A percentile compares a stretch with the other conserved stretches of the same genome.
These are phyloP conservation scores for Artemisia annua DNA, from an alignment of 129 eudicot species.

Conservation along the genomic window DNA sequence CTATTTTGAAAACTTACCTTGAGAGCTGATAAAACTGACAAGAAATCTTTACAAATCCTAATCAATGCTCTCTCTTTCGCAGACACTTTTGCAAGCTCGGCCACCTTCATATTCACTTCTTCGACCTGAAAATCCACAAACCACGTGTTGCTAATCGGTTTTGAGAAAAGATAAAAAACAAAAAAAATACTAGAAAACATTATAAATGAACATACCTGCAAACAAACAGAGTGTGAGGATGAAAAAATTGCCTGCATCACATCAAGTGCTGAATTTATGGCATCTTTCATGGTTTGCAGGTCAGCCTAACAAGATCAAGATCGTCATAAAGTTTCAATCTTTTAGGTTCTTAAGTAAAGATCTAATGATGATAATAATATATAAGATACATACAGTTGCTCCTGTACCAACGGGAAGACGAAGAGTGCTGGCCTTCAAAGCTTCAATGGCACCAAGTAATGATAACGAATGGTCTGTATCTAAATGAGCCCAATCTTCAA, in stretches of 20 bases:
- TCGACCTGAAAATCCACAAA: conserved; percentile 56
- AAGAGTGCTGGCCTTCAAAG: conserved; percentile 97
- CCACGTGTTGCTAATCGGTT: neutral
- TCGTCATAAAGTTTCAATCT: neutral
- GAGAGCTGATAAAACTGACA: conserved; percentile 68
- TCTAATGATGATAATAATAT: conserved; percentile 6
- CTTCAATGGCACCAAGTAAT: conserved; percentile 88
- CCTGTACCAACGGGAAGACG: conserved; percentile 85
- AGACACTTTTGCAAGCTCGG: conserved; percentile 65
- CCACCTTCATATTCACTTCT: conserved; percentile 59
- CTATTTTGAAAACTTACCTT: conserved; percentile 44
- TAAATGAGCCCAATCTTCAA: conserved; percentile 84
- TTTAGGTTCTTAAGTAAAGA: conserved; percentile 2
- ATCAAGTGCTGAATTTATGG: conserved; percentile 74
- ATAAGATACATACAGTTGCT: conserved; percentile 64
- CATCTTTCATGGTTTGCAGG: conserved; percentile 78
- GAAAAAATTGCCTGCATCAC: conserved; percentile 80
- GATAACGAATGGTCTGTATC: conserved; percentile 77
- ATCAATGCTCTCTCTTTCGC: conserved; percentile 66
- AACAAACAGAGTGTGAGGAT: conserved; percentile 53
- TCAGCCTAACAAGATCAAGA: conserved; percentile 55
- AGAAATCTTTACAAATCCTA: conserved; percentile 64
- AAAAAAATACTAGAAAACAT: neutral
- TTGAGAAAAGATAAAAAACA: conserved; percentile 4
- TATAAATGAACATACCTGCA: conserved; percentile 47